Conservation (phyloP, 179 eudicot genomes). For the Vitellaria paradoxa region DNA sequence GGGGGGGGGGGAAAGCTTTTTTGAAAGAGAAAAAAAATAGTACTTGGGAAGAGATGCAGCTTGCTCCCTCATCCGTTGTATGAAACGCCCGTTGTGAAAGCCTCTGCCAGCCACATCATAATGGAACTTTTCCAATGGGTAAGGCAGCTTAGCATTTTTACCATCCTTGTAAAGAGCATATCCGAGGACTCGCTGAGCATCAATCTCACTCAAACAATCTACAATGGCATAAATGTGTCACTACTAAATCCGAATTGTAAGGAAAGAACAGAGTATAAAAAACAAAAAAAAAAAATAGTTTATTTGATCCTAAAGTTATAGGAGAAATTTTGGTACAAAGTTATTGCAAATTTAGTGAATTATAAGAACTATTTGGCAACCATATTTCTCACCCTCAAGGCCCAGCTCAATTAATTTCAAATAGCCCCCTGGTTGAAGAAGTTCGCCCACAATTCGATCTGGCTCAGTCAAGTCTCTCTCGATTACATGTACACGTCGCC, state of each 20-base stretch:
- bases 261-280: neutral
- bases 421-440: slow-evolving; percentile 80
- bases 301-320: neutral
- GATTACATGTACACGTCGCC: slow-evolving; percentile 58
- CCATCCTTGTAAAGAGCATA: slow-evolving; percentile 74
- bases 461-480: slow-evolving; percentile 73
- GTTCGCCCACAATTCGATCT: slow-evolving; percentile 72
- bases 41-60: slow-evolving; percentile 72
- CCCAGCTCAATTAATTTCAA: slow-evolving; percentile 67
- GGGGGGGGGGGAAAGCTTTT: too few relatives aligned
- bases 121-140: slow-evolving; percentile 57
- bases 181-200: slow-evolving; percentile 71
- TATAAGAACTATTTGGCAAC: neutral
- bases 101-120: slow-evolving; percentile 69
- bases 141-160: slow-evolving; percentile 45
- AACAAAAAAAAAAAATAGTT: too few relatives aligned
- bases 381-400: slow-evolving; percentile 50
- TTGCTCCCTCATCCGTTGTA: slow-evolving; percentile 68
- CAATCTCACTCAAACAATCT: slow-evolving; percentile 70
- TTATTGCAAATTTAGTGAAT: neutral
- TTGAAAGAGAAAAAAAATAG: neutral
- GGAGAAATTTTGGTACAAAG: too few relatives aligned
- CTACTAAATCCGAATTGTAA: neutral
- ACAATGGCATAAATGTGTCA: slow-evolving; percentile 8
- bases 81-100: slow-evolving; percentile 83